Evolutionary conservation across 176 grass and related monocot species (phyloP), one percentile per base, ranked within the genome.

Genomic region (Lolium perenne): DNA sequence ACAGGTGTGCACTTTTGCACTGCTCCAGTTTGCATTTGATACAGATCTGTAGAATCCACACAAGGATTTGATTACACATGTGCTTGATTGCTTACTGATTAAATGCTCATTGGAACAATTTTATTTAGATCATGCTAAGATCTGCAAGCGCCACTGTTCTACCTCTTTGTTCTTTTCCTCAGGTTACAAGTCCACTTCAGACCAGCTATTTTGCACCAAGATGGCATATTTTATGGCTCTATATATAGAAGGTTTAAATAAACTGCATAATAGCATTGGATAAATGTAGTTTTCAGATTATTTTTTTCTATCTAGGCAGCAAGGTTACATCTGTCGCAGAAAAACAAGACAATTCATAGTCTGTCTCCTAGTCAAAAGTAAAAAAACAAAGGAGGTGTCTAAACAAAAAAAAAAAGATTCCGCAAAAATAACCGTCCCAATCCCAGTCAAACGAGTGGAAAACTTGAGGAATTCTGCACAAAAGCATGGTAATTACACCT

Each of bases 331-430:
- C 76, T 91, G 81, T 84, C 76, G 74, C 76, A 69, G 32, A 80
- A 75, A 79, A 60, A 10, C 50, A 87, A 43, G 89, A 87, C 80
- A 81, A 87, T 59, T 91, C 89, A 80, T 84, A 87, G 80, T 32
- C 51, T 53, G 45, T 68, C 20, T 63, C 49, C 50, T 32, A 76
- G 76, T 87, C 81, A 87, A 86, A 86, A 78, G 72, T 68, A 80
- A n/a, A 63, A 76, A 75, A 80, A 41, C 21, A 66, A 57, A 23
- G 23, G 49, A 81, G 14, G 71, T 54, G 10, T 13, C 82, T 51
- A 71, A n/a, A n/a, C n/a, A n/a, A 7, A 20, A 87, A 87, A 17
- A n/a, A 87, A 87, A 89, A 58, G 11, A 49, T 86, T 79, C 64
- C 71, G 12, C 55, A 38, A 29, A 38, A 64, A 63, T 70, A 16